Percentiles rank a stretch among this genome's conserved stretches.
These are phyloP conservation scores for Neurospora discreta DNA, from an alignment of 495 filamentous ascomycete species.

Conservation along the genomic window DNA sequence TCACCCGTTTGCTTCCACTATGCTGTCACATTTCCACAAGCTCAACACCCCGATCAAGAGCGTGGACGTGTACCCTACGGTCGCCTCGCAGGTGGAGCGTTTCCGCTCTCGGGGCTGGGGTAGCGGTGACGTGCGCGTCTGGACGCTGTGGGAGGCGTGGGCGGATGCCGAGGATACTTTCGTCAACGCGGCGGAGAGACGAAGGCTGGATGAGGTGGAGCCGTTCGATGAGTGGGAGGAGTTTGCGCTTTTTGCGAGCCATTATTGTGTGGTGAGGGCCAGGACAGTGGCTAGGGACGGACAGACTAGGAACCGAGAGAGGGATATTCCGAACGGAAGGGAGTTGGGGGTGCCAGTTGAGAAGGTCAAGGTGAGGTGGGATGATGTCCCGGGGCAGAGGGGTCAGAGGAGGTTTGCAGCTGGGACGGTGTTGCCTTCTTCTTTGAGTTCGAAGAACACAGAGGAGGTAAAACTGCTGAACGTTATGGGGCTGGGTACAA, in stretches of 20 bases:
- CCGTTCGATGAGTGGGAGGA: conserved; percentile 97
- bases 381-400: conserved; percentile 19
- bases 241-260: conserved; percentile 72
- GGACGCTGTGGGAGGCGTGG: conserved; percentile 73
- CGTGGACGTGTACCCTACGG: conserved; percentile 55
- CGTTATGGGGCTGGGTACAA: conserved; percentile 51
- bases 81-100: conserved; percentile 50
- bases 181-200: conserved; percentile 43
- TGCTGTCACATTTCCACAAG: conserved; percentile 78
- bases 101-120: conserved; percentile 59
- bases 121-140: conserved; percentile 32
- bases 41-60: conserved; percentile 65
- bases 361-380: conserved; percentile 9
- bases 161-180: conserved; percentile 50
- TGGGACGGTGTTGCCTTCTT: conserved; percentile 14
- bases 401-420: conserved; percentile 34
- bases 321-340: not conserved
- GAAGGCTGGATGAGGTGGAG: conserved; percentile 53
- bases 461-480: conserved; percentile 21
- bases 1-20: conserved; percentile 80
- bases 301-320: not conserved
- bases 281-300: conserved; percentile 7
- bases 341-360: not conserved
- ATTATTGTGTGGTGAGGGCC: conserved; percentile 77
- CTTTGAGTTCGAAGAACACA: not conserved